These are phyloP conservation scores for Fusarium phyllophilum DNA, from an alignment of 2,329 filamentous ascomycete species.

Conservation along the genomic window DNA sequence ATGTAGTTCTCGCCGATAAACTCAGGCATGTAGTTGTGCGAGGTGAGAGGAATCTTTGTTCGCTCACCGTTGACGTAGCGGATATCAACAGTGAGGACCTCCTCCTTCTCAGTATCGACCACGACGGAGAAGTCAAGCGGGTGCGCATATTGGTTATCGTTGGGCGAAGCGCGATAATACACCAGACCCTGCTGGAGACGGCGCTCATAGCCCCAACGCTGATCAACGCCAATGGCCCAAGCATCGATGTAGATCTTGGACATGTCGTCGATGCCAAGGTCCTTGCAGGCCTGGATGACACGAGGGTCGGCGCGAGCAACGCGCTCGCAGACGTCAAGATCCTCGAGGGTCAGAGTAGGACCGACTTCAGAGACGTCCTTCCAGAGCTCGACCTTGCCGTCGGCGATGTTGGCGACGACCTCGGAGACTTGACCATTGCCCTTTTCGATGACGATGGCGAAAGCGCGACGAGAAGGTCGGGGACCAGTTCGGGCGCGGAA, in stretches of 20 bases:
- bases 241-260: slow-evolving; percentile 85
- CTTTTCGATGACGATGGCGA: slow-evolving; percentile 59
- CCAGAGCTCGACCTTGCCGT: slow-evolving; percentile 53
- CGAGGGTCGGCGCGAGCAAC: slow-evolving; percentile 74
- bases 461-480: slow-evolving; percentile 60
- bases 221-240: slow-evolving; percentile 86
- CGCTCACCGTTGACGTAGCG: slow-evolving; percentile 57
- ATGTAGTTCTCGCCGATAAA: slow-evolving; percentile 50
- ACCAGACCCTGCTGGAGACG: slow-evolving; percentile 83
- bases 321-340: slow-evolving; percentile 78
- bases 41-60: slow-evolving; percentile 54
- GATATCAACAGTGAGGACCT: slow-evolving; percentile 57
- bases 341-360: slow-evolving; percentile 77
- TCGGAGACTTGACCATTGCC: slow-evolving; percentile 56
- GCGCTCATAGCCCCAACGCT: slow-evolving; percentile 76
- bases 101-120: slow-evolving; percentile 58
- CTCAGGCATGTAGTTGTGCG: slow-evolving; percentile 53
- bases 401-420: slow-evolving; percentile 61
- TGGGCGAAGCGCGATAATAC: slow-evolving; percentile 79
- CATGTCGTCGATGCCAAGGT: slow-evolving; percentile 83
- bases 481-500: slow-evolving; percentile 62
- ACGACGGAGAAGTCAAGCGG: slow-evolving; percentile 62
- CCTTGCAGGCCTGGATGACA: slow-evolving; percentile 80
- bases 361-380: slow-evolving; percentile 60
- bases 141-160: slow-evolving; percentile 73